Percentiles rank a stretch among this genome's conserved stretches.
These are phyloP conservation scores for Ochetophila trinervis DNA, from an alignment of 306 rosid species.

Conservation along the genomic window DNA sequence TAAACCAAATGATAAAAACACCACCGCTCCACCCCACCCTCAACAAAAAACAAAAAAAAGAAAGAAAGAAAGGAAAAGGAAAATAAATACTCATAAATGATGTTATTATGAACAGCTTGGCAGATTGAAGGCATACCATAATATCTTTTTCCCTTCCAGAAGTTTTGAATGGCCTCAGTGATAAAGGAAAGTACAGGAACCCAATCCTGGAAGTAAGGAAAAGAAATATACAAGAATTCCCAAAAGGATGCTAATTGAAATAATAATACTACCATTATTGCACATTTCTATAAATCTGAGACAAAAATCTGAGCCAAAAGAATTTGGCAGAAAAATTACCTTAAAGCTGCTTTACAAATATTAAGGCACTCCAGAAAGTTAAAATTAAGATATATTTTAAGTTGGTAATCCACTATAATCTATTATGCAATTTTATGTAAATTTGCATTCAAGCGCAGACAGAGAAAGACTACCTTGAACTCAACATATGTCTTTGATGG, in stretches of 20 bases:
- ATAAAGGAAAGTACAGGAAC: conserved; percentile 49
- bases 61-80: background rate
- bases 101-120: conserved; percentile 25
- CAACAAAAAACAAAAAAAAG: background rate
- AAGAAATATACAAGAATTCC: background rate
- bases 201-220: conserved; percentile 60
- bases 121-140: conserved; percentile 40
- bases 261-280: background rate
- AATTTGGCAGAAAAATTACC: conserved; percentile 2
- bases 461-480: conserved; percentile 65
- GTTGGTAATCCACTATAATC: conserved; percentile 1
- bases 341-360: conserved; percentile 4
- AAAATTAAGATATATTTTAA: background rate
- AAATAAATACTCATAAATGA: background rate
- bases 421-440: background rate
- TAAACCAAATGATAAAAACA: conserved; percentile 12
- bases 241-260: background rate
- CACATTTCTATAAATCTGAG: background rate
- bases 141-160: conserved; percentile 50
- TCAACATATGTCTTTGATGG: conserved; percentile 79
- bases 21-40: background rate
- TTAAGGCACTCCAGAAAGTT: conserved; percentile 9
- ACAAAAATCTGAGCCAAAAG: no score
- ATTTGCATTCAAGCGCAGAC: background rate
- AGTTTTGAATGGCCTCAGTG: conserved; percentile 50